A percentile compares a stretch with the other conserved stretches of the same genome.
These are phyloP conservation scores for Funneliformis caledonium DNA, from an alignment of 371 early-diverging fungal genomes.

Conservation along the genomic window DNA sequence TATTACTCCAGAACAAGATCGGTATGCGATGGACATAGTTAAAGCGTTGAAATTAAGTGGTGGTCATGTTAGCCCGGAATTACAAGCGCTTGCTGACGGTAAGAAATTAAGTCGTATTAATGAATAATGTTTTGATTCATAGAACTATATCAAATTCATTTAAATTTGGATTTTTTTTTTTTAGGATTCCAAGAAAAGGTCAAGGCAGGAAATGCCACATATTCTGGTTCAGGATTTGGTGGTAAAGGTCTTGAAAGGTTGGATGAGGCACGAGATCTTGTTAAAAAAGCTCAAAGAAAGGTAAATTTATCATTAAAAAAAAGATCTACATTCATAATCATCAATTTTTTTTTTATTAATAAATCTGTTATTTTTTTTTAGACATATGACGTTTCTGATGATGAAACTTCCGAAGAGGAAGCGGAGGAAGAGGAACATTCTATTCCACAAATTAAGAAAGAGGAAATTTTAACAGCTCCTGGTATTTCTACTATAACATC, in stretches of 20 bases:
- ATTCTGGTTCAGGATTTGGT: constrained; percentile 90
- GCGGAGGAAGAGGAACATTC: constrained; percentile 60
- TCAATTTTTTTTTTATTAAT: neutral
- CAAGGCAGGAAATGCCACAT: constrained; percentile 83
- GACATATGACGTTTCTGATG: constrained; percentile 80
- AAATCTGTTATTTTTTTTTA: constrained; percentile 33
- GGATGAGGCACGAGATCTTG: constrained; percentile 90
- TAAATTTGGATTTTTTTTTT: neutral
- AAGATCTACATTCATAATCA: no score
- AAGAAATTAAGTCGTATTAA: constrained; percentile 2
- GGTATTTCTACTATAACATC: constrained; percentile 18
- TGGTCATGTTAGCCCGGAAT: constrained; percentile 72
- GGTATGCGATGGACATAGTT: constrained; percentile 92
- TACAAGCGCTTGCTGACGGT: constrained; percentile 78
- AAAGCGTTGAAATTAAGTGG: constrained; percentile 86
- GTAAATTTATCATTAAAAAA: constrained; percentile 45
- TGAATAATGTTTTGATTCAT: neutral
- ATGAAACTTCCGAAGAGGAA: constrained; percentile 74
- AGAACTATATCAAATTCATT: neutral
- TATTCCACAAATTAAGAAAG: constrained; percentile 39
- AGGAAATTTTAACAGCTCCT: constrained; percentile 39
- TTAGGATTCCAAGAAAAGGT: constrained; percentile 85
- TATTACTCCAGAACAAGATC: constrained; percentile 91
- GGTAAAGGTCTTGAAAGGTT: constrained; percentile 96
- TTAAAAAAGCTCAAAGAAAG: constrained; percentile 90